phyloP scores from a whole-genome alignment of 2,329 filamentous ascomycete genomes.

The Bipolaris victoriae region DNA sequence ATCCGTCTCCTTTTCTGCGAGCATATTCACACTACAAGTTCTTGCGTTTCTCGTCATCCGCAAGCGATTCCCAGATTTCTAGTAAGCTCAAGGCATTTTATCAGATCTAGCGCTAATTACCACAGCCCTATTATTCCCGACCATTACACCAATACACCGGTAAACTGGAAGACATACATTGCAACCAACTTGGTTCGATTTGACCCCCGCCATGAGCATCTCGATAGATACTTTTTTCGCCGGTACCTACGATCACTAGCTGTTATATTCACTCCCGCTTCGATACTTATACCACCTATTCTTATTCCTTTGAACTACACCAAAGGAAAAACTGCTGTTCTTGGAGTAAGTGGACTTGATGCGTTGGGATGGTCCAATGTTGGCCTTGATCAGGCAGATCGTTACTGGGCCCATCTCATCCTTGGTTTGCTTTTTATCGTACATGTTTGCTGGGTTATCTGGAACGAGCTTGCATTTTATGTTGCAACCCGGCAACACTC shows the following conservation, averaged over 20 bases:
- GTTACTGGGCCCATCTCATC: constrained; percentile 21
- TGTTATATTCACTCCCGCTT: constrained; percentile 17
- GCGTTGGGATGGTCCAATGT: constrained; percentile 22
- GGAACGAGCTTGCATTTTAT: constrained; percentile 15
- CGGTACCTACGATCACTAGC: constrained; percentile 16
- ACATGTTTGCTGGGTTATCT: constrained; percentile 20
- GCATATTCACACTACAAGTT: constrained; percentile 14
- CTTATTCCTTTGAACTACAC: constrained; percentile 21
- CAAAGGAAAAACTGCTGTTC: constrained; percentile 12
- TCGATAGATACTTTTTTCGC: constrained; percentile 24
- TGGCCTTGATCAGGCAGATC: constrained; percentile 15
- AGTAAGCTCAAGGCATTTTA: constrained; percentile 8
- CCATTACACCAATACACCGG: not conserved
- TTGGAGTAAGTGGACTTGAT: constrained; percentile 20
- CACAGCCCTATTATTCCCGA: constrained; percentile 1
- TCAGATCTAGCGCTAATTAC: constrained; percentile 1
- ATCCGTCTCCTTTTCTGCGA: constrained; percentile 9
- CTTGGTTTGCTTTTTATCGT: constrained; percentile 11
- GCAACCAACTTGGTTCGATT: constrained; percentile 20
- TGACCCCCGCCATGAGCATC: not conserved
- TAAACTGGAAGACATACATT: constrained; percentile 4
- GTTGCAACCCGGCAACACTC: constrained; percentile 5
- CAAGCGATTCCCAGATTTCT: constrained; percentile 13
- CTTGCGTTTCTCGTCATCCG: constrained; percentile 9
- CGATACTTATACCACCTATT: constrained; percentile 17